phyloP scores from a whole-genome alignment of 495 filamentous ascomycete species.

The Xylaria cubensis region DNA sequence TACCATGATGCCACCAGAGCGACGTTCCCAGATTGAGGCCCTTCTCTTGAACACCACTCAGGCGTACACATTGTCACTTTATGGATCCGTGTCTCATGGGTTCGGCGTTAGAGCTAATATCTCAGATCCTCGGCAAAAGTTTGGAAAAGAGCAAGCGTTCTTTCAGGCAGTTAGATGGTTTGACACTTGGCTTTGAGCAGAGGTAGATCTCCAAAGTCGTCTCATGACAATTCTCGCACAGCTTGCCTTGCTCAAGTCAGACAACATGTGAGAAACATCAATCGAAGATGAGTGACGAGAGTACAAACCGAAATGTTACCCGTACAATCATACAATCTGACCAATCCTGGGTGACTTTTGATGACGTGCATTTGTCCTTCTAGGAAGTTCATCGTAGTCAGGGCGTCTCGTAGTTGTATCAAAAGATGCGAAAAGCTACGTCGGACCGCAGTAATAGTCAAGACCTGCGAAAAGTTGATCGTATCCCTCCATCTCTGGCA shows the following conservation, averaged over 20 bases:
- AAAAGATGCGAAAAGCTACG: not conserved
- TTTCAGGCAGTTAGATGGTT: slow-evolving; percentile 78
- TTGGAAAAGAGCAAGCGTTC: slow-evolving; percentile 79
- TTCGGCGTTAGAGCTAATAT: slow-evolving; percentile 72
- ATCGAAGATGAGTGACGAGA: not conserved
- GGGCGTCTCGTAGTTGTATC: not conserved
- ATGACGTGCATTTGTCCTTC: not conserved
- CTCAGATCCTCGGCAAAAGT: slow-evolving; percentile 64
- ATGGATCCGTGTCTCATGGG: slow-evolving; percentile 69
- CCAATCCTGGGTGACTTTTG: too few species aligned
- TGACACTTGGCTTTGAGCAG: slow-evolving; percentile 44
- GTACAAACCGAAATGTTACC: not conserved
- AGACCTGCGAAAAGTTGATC: slow-evolving; percentile 26
- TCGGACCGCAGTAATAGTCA: slow-evolving; percentile 28
- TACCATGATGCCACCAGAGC: slow-evolving; percentile 64
- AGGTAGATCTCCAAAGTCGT: not conserved
- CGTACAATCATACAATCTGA: not conserved
- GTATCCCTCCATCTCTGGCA: slow-evolving; percentile 23
- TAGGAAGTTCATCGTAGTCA: not conserved
- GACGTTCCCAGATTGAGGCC: slow-evolving; percentile 61
- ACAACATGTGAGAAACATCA: not conserved
- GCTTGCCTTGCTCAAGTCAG: not conserved
- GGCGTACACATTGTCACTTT: slow-evolving; percentile 72
- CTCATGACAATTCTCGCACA: not conserved
- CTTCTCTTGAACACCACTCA: slow-evolving; percentile 33